These are phyloP conservation scores for Candida maris DNA, from an alignment of 805 yeast species.

Conservation along the genomic window DNA sequence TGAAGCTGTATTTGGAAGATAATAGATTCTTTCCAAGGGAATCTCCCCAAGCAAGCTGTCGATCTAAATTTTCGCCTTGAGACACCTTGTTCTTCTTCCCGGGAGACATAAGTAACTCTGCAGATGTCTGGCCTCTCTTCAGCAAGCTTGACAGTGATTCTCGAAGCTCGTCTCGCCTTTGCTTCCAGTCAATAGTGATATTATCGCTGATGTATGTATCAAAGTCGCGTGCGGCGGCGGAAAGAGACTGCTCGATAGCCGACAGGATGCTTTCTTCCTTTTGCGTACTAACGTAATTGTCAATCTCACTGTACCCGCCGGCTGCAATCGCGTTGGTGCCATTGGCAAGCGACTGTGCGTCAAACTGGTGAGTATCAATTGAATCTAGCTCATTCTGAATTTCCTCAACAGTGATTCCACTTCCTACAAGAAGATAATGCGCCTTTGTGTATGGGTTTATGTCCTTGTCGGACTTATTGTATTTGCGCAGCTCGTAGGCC, in stretches of 20 bases:
- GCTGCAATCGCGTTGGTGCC: conserved; percentile 2
- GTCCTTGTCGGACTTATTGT: conserved; percentile 34
- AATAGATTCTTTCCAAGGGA: conserved; percentile 25
- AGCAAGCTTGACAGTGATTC: conserved; percentile 62
- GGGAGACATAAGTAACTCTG: conserved; percentile 13
- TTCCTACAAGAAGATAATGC: conserved; percentile 84
- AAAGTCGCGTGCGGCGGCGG: conserved; percentile 75
- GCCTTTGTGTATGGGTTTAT: conserved; percentile 56
- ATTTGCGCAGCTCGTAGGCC: conserved; percentile 53
- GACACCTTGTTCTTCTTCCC: conserved; percentile 13
- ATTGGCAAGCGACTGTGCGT: conserved; percentile 6
- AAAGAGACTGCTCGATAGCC: conserved; percentile 77
- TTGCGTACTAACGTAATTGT: conserved; percentile 59
- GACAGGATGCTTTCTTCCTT: conserved; percentile 79
- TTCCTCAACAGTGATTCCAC: conserved; percentile 84
- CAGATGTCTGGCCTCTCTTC: conserved; percentile 25
- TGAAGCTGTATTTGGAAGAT: conserved; percentile 28
- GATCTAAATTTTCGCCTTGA: conserved; percentile 19
- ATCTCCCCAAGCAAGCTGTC: conserved; percentile 28
- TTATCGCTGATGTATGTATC: conserved; percentile 71
- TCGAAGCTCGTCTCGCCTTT: conserved; percentile 68
- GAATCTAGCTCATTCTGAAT: conserved; percentile 58
- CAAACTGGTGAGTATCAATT: conserved; percentile 29
- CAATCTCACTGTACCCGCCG: conserved; percentile 42
- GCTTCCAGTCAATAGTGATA: conserved; percentile 79